Evolutionary conservation across 768 basidiomycete genomes (phyloP).

Genomic region (Favolaschia claudopus): DNA sequence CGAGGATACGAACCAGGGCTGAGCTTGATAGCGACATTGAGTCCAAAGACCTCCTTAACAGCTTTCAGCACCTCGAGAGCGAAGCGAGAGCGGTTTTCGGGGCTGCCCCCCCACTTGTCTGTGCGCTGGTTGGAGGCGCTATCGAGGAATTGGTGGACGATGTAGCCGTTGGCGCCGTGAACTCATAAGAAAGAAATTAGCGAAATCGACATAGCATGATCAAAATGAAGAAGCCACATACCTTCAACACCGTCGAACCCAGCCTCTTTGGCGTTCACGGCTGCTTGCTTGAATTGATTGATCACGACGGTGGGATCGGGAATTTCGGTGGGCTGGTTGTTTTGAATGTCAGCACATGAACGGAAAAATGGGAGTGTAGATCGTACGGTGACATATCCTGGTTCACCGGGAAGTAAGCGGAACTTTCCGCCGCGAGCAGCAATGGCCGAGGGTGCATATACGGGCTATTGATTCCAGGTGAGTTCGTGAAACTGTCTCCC

Average conservation of each 20-base stretch:
- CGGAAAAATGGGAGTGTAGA: neutral
- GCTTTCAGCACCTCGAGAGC: constrained; percentile 54
- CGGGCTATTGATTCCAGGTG: too few species aligned
- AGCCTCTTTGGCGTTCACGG: constrained; percentile 35
- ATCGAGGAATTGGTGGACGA: constrained; percentile 58
- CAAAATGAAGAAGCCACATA: neutral
- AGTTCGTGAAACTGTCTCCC: too few species aligned
- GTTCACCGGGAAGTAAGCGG: constrained; percentile 29
- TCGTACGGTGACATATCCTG: constrained; percentile 37
- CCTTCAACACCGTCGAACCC: neutral
- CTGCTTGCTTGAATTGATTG: constrained; percentile 39
- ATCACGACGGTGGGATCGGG: constrained; percentile 38
- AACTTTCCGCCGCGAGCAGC: constrained; percentile 35
- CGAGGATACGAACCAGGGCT: constrained; percentile 34
- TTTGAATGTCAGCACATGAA: too few species aligned
- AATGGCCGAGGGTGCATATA: too few species aligned
- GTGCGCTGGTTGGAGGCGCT: constrained; percentile 52
- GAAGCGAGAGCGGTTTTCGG: constrained; percentile 61
- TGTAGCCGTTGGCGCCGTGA: constrained; percentile 40
- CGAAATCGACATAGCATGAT: neutral
- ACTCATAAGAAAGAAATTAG: constrained; percentile 26
- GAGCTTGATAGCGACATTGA: constrained; percentile 38
- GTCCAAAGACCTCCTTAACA: constrained; percentile 52
- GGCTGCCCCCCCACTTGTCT: constrained; percentile 64
- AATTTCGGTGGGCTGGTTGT: constrained; percentile 30